These are phyloP conservation scores for Oryza glumipatula DNA, from an alignment of 176 grass and related monocot genomes.

Conservation along the genomic window DNA sequence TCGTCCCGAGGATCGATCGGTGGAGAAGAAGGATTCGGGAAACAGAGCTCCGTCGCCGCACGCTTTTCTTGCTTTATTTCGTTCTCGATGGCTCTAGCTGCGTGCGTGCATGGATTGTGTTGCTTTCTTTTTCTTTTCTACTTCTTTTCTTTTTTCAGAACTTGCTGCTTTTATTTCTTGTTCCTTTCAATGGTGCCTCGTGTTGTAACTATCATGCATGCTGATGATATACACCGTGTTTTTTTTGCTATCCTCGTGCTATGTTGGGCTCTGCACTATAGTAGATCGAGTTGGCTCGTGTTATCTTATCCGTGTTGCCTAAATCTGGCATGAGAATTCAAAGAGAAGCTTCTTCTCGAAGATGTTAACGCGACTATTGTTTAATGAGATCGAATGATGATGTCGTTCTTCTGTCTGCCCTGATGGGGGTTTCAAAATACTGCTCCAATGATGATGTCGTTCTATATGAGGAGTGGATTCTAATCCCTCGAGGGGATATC, in stretches of 20 bases:
- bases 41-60: constrained; percentile 26
- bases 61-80: constrained; percentile 3
- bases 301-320: background rate
- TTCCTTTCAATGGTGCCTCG: constrained; percentile 20
- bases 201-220: constrained; percentile 50
- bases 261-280: background rate
- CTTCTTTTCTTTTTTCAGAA: constrained; percentile 20
- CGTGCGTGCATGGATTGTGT: constrained; percentile 34
- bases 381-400: background rate
- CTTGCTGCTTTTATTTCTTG: constrained; percentile 23
- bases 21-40: constrained; percentile 15
- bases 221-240: constrained; percentile 52
- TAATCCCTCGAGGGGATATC: no score
- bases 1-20: background rate
- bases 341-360: background rate
- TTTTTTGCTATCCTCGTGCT: constrained; percentile 5
- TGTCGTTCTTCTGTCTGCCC: background rate
- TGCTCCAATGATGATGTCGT: no score
- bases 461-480: no score
- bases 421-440: background rate
- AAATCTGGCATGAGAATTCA: background rate
- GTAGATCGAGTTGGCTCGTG: background rate
- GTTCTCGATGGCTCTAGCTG: constrained; percentile 9
- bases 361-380: background rate
- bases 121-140: background rate